Evolutionary conservation across 2,329 filamentous ascomycete genomes (phyloP), one percentile per base, ranked within the genome.

Genomic region (Alternaria hordeiaustralica): DNA sequence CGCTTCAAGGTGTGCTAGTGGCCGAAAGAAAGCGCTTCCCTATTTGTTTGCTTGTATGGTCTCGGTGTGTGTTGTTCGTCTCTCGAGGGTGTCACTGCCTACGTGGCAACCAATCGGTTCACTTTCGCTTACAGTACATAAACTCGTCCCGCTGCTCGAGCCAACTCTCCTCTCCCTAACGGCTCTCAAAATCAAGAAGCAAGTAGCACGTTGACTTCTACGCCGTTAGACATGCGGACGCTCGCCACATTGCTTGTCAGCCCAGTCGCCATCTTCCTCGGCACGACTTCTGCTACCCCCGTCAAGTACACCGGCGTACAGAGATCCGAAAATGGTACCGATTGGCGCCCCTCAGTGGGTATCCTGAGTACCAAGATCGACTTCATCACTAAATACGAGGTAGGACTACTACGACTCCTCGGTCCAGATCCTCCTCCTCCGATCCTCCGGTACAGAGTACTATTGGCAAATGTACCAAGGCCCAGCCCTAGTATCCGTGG

Each of bases 231-330:
- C 36, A 18, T 18, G 36, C 36, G 36, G 36, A 41, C 36, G n/a
- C 2, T 41, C 36, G 0, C 36, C 36, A 1, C 36, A 41, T 18
- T 18, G 1, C 36, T 41, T 41, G 36, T 41, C 36, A 1, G 36
- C 36, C 36, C 1, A 18, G 36, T 1, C 36, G n/a, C 36, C 1
- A 18, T 41, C 0, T 1, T 0, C 36, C 0, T 41, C 1, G 0
- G 36, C 36, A 41, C 4, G n/a, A 18, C n/a, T 41, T 26, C 5
- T 2, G 33, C 51, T 18, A 30, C 20, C 1, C 26, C 49, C 18
- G 7, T 51, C 10, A 10, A 51, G 11, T 28, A 20, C 26, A 8
- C 49, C 13, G 26, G 18, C 26, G 23, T 51, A 28, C 25, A 3
- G 26, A 28, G 18, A 3, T 28, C 26, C 0, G 23, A 28, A 3